Evolutionary conservation across 176 grass and related monocot species (phyloP).

Genomic region (Triticum timopheevii): DNA sequence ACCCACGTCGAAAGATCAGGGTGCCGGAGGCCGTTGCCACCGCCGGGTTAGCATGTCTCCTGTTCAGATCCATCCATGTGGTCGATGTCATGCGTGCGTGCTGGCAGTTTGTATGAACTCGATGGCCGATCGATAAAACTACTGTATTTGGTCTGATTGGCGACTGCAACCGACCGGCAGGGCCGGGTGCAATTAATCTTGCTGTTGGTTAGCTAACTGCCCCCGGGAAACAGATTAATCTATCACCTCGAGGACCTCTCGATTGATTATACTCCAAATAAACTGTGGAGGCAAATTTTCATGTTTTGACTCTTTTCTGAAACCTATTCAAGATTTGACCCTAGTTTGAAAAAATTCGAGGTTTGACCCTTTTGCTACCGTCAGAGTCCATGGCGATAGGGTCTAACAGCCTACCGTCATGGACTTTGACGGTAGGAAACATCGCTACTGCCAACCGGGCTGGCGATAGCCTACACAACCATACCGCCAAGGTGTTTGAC

Average conservation of each 20-base stretch:
- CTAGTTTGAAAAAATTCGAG: no score
- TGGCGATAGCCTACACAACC: no score
- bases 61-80: constrained; percentile 20
- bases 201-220: constrained; percentile 47
- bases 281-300: background rate
- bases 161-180: constrained; percentile 31
- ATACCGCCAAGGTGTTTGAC: no score
- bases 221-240: constrained; percentile 23
- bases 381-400: no score
- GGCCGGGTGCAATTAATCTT: constrained; percentile 25
- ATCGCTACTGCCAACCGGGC: no score
- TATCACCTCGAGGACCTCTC: background rate
- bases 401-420: no score
- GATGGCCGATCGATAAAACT: background rate
- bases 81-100: background rate
- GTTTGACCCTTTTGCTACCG: no score
- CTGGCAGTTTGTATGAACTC: constrained; percentile 12
- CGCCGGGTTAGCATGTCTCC: constrained; percentile 29
- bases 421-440: no score
- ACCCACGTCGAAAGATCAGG: constrained; percentile 43
- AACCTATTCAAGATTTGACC: no score
- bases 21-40: constrained; percentile 21
- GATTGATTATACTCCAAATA: background rate
- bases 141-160: background rate
- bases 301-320: no score